Evolutionary conservation across 371 early-diverging fungal genomes (phyloP).

Genomic region (Zopfochytrium polystomum): DNA sequence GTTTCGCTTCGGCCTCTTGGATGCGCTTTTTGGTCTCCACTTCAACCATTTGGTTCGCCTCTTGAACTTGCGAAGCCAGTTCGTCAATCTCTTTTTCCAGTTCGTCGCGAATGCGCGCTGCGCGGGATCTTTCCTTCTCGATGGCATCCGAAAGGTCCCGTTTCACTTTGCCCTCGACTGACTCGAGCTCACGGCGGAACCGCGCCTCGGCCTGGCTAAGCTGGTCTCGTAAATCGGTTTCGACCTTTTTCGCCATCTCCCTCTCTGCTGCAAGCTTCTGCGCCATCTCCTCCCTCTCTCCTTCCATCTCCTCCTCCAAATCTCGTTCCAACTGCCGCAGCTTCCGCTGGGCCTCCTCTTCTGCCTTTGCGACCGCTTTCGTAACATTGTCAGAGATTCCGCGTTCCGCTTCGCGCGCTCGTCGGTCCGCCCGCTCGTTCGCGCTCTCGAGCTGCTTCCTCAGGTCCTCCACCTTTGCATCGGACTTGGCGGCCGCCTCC

Average conservation of each 20-base stretch:
- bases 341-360: too few relatives aligned
- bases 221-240: conserved; percentile 4
- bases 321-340: conserved; percentile 19
- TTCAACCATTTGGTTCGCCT: background rate
- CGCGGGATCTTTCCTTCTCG: conserved; percentile 9
- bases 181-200: conserved; percentile 8
- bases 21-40: conserved; percentile 6
- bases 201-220: conserved; percentile 2
- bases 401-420: background rate
- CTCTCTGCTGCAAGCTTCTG: conserved; percentile 6
- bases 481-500: background rate
- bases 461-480: too few relatives aligned
- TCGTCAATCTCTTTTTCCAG: conserved; percentile 20
- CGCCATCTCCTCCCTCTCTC: conserved; percentile 1
- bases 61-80: conserved; percentile 1
- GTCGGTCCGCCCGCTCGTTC: conserved; percentile 13
- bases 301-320: conserved; percentile 5
- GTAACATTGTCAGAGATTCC: conserved; percentile 3
- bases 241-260: background rate
- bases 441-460: conserved; percentile 21
- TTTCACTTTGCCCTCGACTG: background rate
- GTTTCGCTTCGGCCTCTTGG: background rate
- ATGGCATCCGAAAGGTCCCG: conserved; percentile 2
- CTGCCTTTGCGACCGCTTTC: too few relatives aligned
- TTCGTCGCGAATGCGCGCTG: background rate